Evolutionary conservation across 495 filamentous ascomycete species (phyloP), one percentile per base, ranked within the genome.

Genomic region (Xylaria grammica): DNA sequence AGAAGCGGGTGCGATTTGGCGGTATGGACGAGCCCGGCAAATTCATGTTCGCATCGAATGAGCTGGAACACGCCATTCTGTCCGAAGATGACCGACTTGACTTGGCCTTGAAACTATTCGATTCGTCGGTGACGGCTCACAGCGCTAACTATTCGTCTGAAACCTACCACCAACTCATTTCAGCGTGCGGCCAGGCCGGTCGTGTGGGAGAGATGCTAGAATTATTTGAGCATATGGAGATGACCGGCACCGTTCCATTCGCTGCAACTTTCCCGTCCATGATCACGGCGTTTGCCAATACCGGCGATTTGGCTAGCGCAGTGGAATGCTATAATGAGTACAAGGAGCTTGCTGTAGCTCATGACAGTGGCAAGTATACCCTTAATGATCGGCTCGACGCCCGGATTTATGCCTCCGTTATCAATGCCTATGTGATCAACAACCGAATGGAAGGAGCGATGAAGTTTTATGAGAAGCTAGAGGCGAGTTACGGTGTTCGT

Each of bases 261-360:
- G 88, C 91, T 20, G 86, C 89, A 44, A 93, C 93, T 36, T 97
- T 96, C 77, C 87, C 92, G 2, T 84, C 87, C 15, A 96, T 99
- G 91, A 98, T 99, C 70, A 86, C 91, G 42, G 93, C 92, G 0
- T 98, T 97, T 71, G 93, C 90, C 48, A 84, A 84, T 30, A 83
- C 83, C 5, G 89, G 92, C 17, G 92, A 99, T 69, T 81, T 98
- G 40, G 81, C 83, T 69, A 94, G 90, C 66, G 96, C 92, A n/a
- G 89, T 97, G 11, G 95, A 98, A 70, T 92, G 91, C 78, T 97
- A 96, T 78, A 91, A 96, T 67, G 92, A 94, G 75, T 99, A 98
- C 82, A 92, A 91, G 71, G 81, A 83, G 11, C 83, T 97, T 17
- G 94, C 92, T 29, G 85, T 95, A 65, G 88, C 87, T 29, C 84